A percentile compares a stretch with the other conserved stretches of the same genome.
phyloP scores from a whole-genome alignment of 2,329 filamentous ascomycete genomes.

The Akanthomyces muscarius region DNA sequence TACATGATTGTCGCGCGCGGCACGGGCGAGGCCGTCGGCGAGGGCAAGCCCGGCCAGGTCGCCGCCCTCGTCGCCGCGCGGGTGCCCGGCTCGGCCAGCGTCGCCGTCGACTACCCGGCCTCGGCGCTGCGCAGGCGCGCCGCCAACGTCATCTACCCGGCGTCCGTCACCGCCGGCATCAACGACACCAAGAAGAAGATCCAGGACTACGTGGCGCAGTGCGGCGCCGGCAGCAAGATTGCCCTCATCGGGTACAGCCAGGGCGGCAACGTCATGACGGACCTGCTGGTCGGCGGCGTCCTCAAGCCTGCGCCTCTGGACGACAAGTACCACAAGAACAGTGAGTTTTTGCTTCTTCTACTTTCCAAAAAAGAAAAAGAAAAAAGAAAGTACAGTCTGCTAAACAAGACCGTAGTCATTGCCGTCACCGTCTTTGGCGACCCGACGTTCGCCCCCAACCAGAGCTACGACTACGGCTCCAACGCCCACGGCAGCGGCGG shows the following conservation, averaged over 20 bases:
- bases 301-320: conserved; percentile 18
- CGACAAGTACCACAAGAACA: conserved; percentile 12
- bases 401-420: conserved; percentile 6
- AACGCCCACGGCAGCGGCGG: conserved; percentile 13
- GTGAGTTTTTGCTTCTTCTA: background rate
- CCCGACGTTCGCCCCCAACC: conserved; percentile 17
- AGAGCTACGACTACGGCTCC: conserved; percentile 17
- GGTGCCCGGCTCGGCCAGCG: conserved; percentile 16
- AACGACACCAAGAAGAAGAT: conserved; percentile 18
- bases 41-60: conserved; percentile 14
- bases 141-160: conserved; percentile 12
- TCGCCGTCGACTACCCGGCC: conserved; percentile 20
- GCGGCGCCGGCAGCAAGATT: conserved; percentile 15
- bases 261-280: conserved; percentile 19
- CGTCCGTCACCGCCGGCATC: conserved; percentile 15
- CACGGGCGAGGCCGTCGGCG: conserved; percentile 13
- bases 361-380: background rate
- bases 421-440: conserved; percentile 19
- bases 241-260: conserved; percentile 18
- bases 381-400: background rate
- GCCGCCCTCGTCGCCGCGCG: conserved; percentile 9
- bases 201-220: conserved; percentile 16
- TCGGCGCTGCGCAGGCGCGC: background rate
- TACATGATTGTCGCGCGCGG: conserved; percentile 20
- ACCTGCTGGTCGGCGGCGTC: conserved; percentile 17